Conservation (phyloP, 176 grass and related monocot genomes). For the Puccinellia tenuiflora region DNA sequence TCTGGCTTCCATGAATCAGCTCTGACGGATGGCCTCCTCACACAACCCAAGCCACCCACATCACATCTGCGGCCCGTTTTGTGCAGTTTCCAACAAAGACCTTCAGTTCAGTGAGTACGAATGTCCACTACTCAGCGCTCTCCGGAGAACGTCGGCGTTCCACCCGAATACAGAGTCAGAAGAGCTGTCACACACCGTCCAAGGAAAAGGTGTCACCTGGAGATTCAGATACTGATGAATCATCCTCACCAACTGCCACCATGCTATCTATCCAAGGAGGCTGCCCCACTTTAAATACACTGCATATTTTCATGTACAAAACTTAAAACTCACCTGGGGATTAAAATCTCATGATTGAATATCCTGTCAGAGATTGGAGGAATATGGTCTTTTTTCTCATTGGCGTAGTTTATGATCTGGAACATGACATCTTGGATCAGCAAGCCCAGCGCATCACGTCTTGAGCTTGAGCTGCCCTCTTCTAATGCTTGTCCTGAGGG, state of each 20-base stretch:
- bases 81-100: neutral
- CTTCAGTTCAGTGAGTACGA: slow-evolving; percentile 42
- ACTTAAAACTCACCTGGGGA: slow-evolving; percentile 65
- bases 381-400: slow-evolving; percentile 93
- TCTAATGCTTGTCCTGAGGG: slow-evolving; percentile 59
- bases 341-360: slow-evolving; percentile 85
- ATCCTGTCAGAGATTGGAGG: slow-evolving; percentile 70
- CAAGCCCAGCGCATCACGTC: slow-evolving; percentile 49
- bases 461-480: slow-evolving; percentile 60
- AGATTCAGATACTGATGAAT: slow-evolving; percentile 48
- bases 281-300: neutral
- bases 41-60: neutral
- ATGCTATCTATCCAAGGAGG: neutral
- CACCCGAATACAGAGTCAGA: slow-evolving; percentile 70
- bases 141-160: slow-evolving; percentile 59
- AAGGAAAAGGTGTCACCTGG: slow-evolving; percentile 80
- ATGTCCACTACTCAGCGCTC: slow-evolving; percentile 56
- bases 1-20: neutral
- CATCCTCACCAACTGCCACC: slow-evolving; percentile 15
- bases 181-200: slow-evolving; percentile 71
- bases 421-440: slow-evolving; percentile 72
- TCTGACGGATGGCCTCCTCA: neutral
- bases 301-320: neutral
- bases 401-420: slow-evolving; percentile 86
- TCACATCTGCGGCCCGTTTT: neutral